A percentile compares a stretch with the other conserved stretches of the same genome.
These are phyloP conservation scores for Geotrichum phurueaensis DNA, from an alignment of 1,139 yeast species.

Conservation along the genomic window DNA sequence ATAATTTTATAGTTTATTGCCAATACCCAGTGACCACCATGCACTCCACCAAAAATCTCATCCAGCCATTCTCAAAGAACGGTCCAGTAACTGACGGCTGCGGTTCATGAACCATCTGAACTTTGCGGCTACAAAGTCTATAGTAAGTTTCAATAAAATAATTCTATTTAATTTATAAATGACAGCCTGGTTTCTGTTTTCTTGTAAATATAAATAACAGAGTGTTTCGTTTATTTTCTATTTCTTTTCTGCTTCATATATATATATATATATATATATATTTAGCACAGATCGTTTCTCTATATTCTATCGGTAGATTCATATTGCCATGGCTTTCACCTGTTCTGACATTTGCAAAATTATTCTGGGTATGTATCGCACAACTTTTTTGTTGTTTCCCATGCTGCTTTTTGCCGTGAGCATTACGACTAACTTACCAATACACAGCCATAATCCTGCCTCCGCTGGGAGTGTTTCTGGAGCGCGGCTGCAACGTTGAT, in stretches of 20 bases:
- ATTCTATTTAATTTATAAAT: too few species aligned
- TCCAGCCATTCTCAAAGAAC: too few species aligned
- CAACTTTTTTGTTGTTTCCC: slow-evolving; percentile 32
- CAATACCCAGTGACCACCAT: too few species aligned
- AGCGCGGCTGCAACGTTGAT: slow-evolving; percentile 55
- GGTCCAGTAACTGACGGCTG: not conserved
- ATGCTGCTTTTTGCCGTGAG: not conserved
- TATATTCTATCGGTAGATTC: not conserved
- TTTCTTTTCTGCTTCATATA: not conserved
- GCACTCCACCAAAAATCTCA: too few species aligned
- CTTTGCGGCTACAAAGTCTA: too few species aligned
- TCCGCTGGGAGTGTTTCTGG: slow-evolving; percentile 69
- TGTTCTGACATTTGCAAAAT: slow-evolving; percentile 49
- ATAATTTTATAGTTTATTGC: too few species aligned
- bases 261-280: too few species aligned
- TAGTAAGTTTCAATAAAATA: too few species aligned
- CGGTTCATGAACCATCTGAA: too few species aligned
- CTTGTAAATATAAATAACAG: too few species aligned
- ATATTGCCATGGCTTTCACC: slow-evolving; percentile 31
- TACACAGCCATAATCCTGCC: slow-evolving; percentile 55
- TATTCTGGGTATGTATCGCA: slow-evolving; percentile 38
- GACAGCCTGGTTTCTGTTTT: too few species aligned
- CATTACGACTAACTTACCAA: not conserved
- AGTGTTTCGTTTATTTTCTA: not conserved
- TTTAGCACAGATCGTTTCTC: not conserved